Percentiles rank a stretch among this genome's conserved stretches.
Evolutionary conservation across 2,329 filamentous ascomycete genomes (phyloP).

Genomic region (Lachnellula cervina): DNA sequence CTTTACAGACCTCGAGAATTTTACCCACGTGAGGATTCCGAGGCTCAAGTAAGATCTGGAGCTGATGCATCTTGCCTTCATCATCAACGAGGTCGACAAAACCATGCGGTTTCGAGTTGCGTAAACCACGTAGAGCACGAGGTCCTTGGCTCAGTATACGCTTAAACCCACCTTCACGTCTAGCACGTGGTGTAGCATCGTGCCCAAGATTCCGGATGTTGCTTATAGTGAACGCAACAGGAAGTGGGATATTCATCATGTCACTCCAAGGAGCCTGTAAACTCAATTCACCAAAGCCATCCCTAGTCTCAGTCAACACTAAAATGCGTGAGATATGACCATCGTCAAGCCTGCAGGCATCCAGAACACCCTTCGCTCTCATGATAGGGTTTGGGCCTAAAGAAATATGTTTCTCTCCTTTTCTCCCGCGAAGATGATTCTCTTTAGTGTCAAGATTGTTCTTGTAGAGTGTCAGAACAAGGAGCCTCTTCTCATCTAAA

Average conservation of each 20-base stretch:
- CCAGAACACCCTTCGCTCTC: constrained; percentile 61
- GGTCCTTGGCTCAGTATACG: constrained; percentile 41
- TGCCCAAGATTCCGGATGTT: constrained; percentile 57
- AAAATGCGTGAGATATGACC: constrained; percentile 63
- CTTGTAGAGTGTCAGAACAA: constrained; percentile 59
- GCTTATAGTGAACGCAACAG: constrained; percentile 51
- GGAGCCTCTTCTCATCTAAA: constrained; percentile 59
- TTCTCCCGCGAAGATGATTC: constrained; percentile 19
- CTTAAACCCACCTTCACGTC: constrained; percentile 47
- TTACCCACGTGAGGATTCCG: constrained; percentile 56
- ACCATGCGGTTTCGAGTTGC: constrained; percentile 54
- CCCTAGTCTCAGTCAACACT: constrained; percentile 60
- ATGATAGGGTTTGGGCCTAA: constrained; percentile 17
- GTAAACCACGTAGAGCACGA: constrained; percentile 40
- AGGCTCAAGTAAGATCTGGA: constrained; percentile 64
- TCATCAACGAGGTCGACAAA: constrained; percentile 62
- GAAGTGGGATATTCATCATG: constrained; percentile 61
- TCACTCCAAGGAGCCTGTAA: constrained; percentile 72
- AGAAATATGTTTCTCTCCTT: constrained; percentile 30
- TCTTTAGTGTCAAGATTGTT: constrained; percentile 19
- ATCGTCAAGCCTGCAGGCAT: constrained; percentile 68
- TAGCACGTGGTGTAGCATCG: constrained; percentile 45
- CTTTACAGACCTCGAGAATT: constrained; percentile 57
- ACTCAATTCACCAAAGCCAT: constrained; percentile 62
- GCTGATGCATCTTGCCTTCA: constrained; percentile 57